A percentile compares a stretch with the other conserved stretches of the same genome.
Conservation (phyloP, 495 filamentous ascomycete species). For the Talaromyces wortmannii region DNA sequence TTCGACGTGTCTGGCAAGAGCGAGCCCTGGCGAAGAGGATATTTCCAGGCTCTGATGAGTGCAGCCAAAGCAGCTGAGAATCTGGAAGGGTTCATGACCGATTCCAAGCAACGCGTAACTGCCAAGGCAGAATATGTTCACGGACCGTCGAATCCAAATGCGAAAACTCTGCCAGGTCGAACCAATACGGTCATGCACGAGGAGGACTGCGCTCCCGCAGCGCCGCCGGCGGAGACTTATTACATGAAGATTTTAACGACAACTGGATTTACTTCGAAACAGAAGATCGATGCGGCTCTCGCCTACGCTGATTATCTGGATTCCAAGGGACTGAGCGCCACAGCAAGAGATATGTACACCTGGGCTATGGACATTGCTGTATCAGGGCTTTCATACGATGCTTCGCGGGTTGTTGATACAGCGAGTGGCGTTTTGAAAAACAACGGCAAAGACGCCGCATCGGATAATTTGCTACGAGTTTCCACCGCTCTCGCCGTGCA, state of each 20-base stretch:
- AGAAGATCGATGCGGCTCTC: slow-evolving; percentile 71
- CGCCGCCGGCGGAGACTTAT: slow-evolving; percentile 57
- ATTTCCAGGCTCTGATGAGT: slow-evolving; percentile 73
- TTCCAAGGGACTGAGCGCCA: slow-evolving; percentile 57
- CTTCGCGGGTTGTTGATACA: slow-evolving; percentile 46
- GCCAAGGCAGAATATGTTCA: slow-evolving; percentile 65
- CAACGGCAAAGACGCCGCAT: slow-evolving; percentile 42
- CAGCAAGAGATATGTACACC: slow-evolving; percentile 60
- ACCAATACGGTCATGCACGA: slow-evolving; percentile 54
- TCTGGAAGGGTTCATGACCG: slow-evolving; percentile 67
- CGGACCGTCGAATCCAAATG: slow-evolving; percentile 76
- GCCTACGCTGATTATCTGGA: slow-evolving; percentile 79
- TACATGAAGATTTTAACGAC: slow-evolving; percentile 77
- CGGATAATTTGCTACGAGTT: slow-evolving; percentile 64
- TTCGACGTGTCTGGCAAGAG: slow-evolving; percentile 67
- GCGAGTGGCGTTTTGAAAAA: slow-evolving; percentile 54
- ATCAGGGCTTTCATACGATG: slow-evolving; percentile 34
- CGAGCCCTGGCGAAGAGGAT: slow-evolving; percentile 76
- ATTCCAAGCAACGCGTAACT: slow-evolving; percentile 54
- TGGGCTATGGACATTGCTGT: slow-evolving; percentile 67
- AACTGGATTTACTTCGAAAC: slow-evolving; percentile 62
- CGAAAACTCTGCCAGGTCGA: slow-evolving; percentile 60
- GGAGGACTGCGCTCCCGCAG: slow-evolving; percentile 61
- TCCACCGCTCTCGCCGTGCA: slow-evolving; percentile 73
- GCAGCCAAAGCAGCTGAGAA: slow-evolving; percentile 70